These are phyloP conservation scores for Chrysanthemum seticuspe DNA, from an alignment of 129 eudicot species.

Conservation along the genomic window DNA sequence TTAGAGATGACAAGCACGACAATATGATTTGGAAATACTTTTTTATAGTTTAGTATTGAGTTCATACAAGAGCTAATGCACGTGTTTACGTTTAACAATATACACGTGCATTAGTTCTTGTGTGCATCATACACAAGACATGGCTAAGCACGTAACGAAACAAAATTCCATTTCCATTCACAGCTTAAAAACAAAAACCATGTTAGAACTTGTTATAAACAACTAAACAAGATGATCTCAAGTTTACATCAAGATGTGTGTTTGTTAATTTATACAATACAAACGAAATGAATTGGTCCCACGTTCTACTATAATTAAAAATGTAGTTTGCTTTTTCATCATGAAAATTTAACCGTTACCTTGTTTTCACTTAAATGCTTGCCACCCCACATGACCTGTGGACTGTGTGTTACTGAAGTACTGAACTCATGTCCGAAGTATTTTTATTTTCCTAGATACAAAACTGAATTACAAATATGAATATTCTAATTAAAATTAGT, in stretches of 20 bases:
- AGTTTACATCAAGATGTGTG: neutral
- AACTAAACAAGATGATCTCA: neutral
- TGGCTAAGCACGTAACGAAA: too few relatives aligned
- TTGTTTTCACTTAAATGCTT: slow-evolving; percentile 24
- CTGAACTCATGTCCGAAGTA: slow-evolving; percentile 22
- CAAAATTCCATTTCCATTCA: too few relatives aligned
- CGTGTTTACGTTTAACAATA: too few relatives aligned
- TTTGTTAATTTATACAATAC: neutral
- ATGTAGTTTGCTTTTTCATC: slow-evolving; percentile 9
- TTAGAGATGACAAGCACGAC: neutral
- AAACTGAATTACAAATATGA: neutral
- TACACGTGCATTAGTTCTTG: too few relatives aligned
- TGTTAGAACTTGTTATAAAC: neutral
- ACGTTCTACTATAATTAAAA: slow-evolving; percentile 1
- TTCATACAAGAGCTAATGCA: too few relatives aligned
- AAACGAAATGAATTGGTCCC: slow-evolving; percentile 24
- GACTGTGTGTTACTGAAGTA: neutral
- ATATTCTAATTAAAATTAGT: neutral
- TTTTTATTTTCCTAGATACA: slow-evolving; percentile 10
- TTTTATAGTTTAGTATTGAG: too few relatives aligned
- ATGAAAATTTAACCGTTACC: slow-evolving; percentile 36
- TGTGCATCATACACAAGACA: too few relatives aligned
- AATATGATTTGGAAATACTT: too few relatives aligned
- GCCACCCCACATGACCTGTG: slow-evolving; percentile 28
- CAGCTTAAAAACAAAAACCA: too few relatives aligned